phyloP scores from a whole-genome alignment of 2,329 filamentous ascomycete species.

The Colletotrichum caudatum region DNA sequence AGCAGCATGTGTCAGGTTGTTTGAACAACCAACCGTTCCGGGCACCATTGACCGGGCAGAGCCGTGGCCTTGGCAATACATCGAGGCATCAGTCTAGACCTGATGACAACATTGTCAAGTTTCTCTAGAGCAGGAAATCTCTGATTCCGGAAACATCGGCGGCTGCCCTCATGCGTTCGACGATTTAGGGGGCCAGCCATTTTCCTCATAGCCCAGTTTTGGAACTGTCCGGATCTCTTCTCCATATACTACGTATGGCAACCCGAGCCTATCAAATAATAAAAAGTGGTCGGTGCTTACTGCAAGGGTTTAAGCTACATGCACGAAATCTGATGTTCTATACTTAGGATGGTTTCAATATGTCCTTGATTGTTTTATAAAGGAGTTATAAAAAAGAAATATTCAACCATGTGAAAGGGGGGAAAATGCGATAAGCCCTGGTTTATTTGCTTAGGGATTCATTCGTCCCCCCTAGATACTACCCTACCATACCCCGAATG shows the following conservation, averaged over 20 bases:
- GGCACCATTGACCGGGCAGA: not conserved
- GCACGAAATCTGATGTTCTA: not conserved
- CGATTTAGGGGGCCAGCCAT: not conserved
- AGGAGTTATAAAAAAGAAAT: no score
- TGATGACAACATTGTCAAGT: not conserved
- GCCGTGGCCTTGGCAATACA: not conserved
- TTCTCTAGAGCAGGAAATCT: not conserved
- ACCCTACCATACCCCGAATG: not conserved
- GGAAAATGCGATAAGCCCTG: not conserved
- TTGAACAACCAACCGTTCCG: not conserved
- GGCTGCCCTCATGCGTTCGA: not conserved
- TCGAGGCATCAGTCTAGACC: not conserved
- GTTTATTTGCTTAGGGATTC: not conserved
- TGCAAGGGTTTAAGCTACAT: not conserved
- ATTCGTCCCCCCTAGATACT: not conserved
- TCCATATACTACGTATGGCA: not conserved
- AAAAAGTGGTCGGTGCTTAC: not conserved
- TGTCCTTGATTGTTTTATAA: not conserved
- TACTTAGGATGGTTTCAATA: not conserved
- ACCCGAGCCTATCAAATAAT: no score
- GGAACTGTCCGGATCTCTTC: slow-evolving; percentile 1
- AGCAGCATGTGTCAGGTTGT: not conserved
- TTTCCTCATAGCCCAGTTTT: not conserved
- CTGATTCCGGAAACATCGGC: no score
- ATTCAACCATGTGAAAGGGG: not conserved